Evolutionary conservation across 2,329 filamentous ascomycete genomes (phyloP), one percentile per base, ranked within the genome.

Genomic region (Exophiala bonariae): DNA sequence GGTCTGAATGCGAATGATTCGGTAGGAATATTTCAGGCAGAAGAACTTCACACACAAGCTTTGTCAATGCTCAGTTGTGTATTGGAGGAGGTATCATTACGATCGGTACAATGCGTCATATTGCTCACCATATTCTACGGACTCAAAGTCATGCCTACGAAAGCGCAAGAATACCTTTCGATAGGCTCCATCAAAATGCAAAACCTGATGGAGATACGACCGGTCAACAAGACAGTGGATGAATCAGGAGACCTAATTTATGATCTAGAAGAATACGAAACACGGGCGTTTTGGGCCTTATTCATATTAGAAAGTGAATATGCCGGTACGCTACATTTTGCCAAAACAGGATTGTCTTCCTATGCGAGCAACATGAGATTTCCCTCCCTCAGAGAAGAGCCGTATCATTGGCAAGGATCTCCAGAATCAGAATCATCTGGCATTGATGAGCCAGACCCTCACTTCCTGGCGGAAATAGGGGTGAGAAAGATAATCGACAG

Each of bases 391-490:
- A 57, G 34, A 52, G 56, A 33, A 50, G 52, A 18, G 28, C 52
- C 57, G n/a, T 64, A 59, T 60, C 52, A 56, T 18, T 61, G 59
- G 19, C 13, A 32, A 38, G 36, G 36, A 20, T 38, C 36, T 38
- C 36, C 36, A 20, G 36, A 38, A 38, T 38, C 36, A 20, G 19
- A 38, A 8, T 38, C 36, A 17, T 40, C 34, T 31, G 22, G 26
- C 28, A 40, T 23, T 44, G 34, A 35, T 39, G 36, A 22, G 47
- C 52, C n/a, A 53, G 60, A 48, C 20, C 54, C 57, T 6, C 65
- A 63, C 41, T 64, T 66, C 37, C 54, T 66, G 1, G 61, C 64
- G n/a, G 63, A 62, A 36, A 65, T 66, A 16, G 57, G 63, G 9
- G 65, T 66, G 63, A 44, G 63, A 20, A 38, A 38, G 36, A 38